Evolutionary conservation across 129 eudicot species (phyloP).

Genomic region (Helianthus annuus): HanXRQr2.0-SUNRISE NC_035445.2:102148161-102148660

Average conservation of each 20-base stretch:
- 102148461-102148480: too few relatives aligned
- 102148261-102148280: conserved; percentile 83
- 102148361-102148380: conserved; percentile 5
- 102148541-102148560: too few relatives aligned
- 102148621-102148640: too few relatives aligned
- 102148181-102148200: not conserved
- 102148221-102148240: conserved; percentile 81
- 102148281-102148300: conserved; percentile 50
- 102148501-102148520: too few relatives aligned
- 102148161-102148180: not conserved
- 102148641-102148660: too few relatives aligned
- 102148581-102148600: too few relatives aligned
- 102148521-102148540: too few relatives aligned
- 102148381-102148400: not conserved
- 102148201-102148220: conserved; percentile 73
- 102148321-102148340: not conserved
- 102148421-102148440: not conserved
- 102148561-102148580: too few relatives aligned
- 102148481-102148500: too few relatives aligned
- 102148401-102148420: not conserved
- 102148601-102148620: too few relatives aligned
- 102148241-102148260: conserved; percentile 60
- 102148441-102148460: too few relatives aligned
- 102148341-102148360: not conserved
- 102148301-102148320: not conserved